Conservation (phyloP, 345 rosid genomes). For the Microcos paniculata region DNA sequence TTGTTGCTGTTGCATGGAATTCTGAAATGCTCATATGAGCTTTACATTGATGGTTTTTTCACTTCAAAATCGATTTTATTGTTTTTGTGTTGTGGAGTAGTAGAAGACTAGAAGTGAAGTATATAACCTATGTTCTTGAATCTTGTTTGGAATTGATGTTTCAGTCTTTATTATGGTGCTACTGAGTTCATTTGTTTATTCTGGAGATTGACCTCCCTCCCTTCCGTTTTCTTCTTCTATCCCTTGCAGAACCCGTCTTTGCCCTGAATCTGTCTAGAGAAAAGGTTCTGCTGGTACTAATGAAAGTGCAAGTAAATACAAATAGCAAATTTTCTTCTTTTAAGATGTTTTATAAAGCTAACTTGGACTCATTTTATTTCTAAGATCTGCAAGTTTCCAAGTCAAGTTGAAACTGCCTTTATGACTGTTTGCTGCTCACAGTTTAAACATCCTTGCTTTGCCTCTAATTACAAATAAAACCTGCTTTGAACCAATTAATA, state of each 20-base stretch:
- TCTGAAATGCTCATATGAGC: neutral
- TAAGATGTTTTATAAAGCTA: neutral
- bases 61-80: neutral
- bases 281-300: neutral
- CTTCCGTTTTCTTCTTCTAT: neutral
- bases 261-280: neutral
- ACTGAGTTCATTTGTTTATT: neutral
- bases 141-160: neutral
- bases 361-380: neutral
- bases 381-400: neutral
- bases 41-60: neutral
- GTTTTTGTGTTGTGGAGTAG: neutral
- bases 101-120: neutral
- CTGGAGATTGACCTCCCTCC: neutral
- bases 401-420: neutral
- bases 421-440: neutral
- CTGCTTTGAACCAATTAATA: neutral
- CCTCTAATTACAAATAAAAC: neutral
- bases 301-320: neutral
- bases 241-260: neutral
- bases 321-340: neutral
- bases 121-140: neutral
- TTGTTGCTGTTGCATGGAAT: neutral
- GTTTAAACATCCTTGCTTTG: neutral
- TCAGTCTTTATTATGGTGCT: neutral